These are phyloP conservation scores for Ogataea nitratoaversa DNA, from an alignment of 805 yeast species.

Conservation along the genomic window DNA sequence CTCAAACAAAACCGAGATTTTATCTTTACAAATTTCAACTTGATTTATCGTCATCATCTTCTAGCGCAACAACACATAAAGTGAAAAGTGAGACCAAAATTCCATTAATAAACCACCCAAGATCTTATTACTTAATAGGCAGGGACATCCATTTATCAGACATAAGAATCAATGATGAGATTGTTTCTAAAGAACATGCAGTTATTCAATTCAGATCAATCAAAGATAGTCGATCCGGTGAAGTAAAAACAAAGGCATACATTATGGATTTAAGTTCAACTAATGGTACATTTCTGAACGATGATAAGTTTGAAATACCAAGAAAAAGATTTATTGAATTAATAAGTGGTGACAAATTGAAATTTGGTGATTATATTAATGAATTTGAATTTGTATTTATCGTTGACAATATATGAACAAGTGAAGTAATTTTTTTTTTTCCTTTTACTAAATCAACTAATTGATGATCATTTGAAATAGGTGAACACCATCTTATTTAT, in stretches of 20 bases:
- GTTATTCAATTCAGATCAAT: slow-evolving; percentile 25
- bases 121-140: slow-evolving; percentile 27
- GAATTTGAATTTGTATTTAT: slow-evolving; percentile 22
- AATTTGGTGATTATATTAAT: slow-evolving; percentile 24
- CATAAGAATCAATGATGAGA: slow-evolving; percentile 16
- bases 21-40: slow-evolving; percentile 17
- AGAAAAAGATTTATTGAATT: slow-evolving; percentile 23
- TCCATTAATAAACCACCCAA: slow-evolving; percentile 15
- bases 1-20: slow-evolving; percentile 8
- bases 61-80: slow-evolving; percentile 1
- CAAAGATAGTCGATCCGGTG: background rate
- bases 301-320: slow-evolving; percentile 21
- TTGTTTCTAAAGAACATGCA: slow-evolving; percentile 26
- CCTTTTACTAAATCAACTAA: background rate
- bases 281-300: slow-evolving; percentile 30
- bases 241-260: slow-evolving; percentile 12
- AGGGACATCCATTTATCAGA: slow-evolving; percentile 18
- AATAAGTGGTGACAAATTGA: slow-evolving; percentile 20
- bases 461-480: no score
- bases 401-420: slow-evolving; percentile 6
- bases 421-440: no score
- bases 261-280: slow-evolving; percentile 27
- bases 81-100: slow-evolving; percentile 12
- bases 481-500: no score
- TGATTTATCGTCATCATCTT: slow-evolving; percentile 3